Conservation (phyloP, 2,329 filamentous ascomycete genomes). For the Diplocarpon rosae region DNA sequence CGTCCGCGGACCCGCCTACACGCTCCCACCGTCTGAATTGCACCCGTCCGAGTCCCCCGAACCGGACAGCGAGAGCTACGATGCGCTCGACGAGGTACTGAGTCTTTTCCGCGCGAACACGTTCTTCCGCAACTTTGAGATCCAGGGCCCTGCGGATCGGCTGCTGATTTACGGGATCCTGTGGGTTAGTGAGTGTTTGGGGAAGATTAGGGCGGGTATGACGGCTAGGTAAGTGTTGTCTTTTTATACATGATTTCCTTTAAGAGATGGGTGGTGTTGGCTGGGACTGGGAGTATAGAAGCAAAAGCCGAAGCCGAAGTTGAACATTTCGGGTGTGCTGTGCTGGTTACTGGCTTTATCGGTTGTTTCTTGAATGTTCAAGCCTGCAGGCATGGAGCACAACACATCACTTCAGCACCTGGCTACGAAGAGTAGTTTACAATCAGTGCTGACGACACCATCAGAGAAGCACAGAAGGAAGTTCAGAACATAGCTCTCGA, state of each 20-base stretch:
- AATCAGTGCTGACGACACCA: too few species aligned
- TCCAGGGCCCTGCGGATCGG: slow-evolving; percentile 89
- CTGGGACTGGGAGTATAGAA: not conserved
- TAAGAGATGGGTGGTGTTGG: not conserved
- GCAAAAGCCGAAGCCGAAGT: not conserved
- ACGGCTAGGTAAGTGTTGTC: slow-evolving; percentile 47
- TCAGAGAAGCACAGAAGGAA: slow-evolving; percentile 51
- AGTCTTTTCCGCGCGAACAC: slow-evolving; percentile 94
- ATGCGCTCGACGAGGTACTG: slow-evolving; percentile 89
- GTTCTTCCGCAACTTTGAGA: slow-evolving; percentile 98
- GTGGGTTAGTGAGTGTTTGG: slow-evolving; percentile 82
- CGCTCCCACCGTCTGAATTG: slow-evolving; percentile 49
- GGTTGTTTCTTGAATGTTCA: too few species aligned
- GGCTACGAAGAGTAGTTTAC: not conserved
- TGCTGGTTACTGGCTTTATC: too few species aligned
- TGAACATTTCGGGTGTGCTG: too few species aligned
- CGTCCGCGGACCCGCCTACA: slow-evolving; percentile 89
- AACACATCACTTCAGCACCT: not conserved
- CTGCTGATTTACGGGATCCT: slow-evolving; percentile 94
- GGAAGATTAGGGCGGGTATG: slow-evolving; percentile 72
- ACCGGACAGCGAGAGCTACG: slow-evolving; percentile 85
- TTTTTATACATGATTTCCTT: not conserved
- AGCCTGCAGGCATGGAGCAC: too few species aligned
- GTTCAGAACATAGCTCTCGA: slow-evolving; percentile 87
- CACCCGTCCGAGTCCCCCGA: slow-evolving; percentile 49